phyloP scores from a whole-genome alignment of 768 basidiomycete genomes.

The Daedaleopsis nitida region DNA sequence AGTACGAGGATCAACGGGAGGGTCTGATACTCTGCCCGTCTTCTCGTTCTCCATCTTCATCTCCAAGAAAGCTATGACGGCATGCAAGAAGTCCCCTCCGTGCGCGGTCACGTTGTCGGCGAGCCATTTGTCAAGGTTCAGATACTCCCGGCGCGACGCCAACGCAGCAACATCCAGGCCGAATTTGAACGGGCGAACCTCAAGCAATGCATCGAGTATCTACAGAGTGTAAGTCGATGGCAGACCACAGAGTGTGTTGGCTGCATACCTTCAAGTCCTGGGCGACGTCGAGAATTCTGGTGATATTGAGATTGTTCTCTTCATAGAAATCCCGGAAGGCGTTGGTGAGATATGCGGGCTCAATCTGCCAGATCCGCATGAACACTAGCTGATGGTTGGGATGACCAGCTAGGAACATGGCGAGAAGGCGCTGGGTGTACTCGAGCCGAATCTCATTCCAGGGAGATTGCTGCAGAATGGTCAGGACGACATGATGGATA shows the following conservation, averaged over 20 bases:
- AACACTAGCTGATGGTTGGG: constrained; percentile 97
- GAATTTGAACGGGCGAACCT: constrained; percentile 86
- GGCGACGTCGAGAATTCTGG: constrained; percentile 91
- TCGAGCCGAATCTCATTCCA: constrained; percentile 91
- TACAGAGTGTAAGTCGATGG: constrained; percentile 30
- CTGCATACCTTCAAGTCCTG: constrained; percentile 85
- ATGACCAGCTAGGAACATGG: constrained; percentile 89
- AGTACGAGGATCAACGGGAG: constrained; percentile 74
- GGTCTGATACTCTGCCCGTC: constrained; percentile 71
- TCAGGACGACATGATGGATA: constrained; percentile 18
- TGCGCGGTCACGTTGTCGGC: constrained; percentile 83
- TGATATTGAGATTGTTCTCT: constrained; percentile 91
- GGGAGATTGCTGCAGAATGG: constrained; percentile 57
- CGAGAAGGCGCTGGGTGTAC: constrained; percentile 81
- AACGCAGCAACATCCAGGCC: constrained; percentile 93
- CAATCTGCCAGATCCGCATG: constrained; percentile 93
- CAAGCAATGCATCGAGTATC: constrained; percentile 92
- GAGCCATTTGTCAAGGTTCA: constrained; percentile 97
- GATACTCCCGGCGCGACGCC: constrained; percentile 89
- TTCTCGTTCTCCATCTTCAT: constrained; percentile 94
- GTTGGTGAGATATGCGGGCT: constrained; percentile 81
- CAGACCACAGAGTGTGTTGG: neutral
- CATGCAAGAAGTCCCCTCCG: constrained; percentile 83
- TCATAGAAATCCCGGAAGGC: constrained; percentile 92
- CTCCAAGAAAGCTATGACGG: constrained; percentile 86